A percentile compares a stretch with the other conserved stretches of the same genome.
Evolutionary conservation across 352 stramenopile genomes (phyloP).

Genomic region (Pythium coloratum): DNA sequence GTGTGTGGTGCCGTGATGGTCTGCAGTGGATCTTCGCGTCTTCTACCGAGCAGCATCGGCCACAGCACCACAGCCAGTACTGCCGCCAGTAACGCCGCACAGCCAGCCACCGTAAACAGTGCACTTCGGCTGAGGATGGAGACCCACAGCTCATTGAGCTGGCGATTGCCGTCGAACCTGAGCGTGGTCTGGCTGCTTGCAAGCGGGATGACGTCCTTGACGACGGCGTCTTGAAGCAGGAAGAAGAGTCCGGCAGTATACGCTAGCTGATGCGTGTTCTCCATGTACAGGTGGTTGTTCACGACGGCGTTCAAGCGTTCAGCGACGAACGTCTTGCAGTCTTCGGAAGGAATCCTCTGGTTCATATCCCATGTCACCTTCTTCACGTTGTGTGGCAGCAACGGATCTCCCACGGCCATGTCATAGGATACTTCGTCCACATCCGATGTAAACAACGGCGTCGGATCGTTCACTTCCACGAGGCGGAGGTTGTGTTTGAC

Average conservation of each 20-base stretch:
- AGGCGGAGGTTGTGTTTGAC: background rate
- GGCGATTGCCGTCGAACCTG: conserved; percentile 15
- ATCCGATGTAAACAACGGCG: background rate
- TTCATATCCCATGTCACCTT: background rate
- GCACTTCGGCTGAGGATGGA: conserved; percentile 13
- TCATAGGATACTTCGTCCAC: background rate
- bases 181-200: background rate
- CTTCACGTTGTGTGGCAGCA: conserved; percentile 9
- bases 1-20: background rate
- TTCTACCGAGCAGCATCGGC: background rate
- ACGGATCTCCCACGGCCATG: background rate
- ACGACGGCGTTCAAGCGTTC: background rate
- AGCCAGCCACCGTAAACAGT: conserved; percentile 10
- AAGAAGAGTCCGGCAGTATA: conserved; percentile 15
- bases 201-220: background rate
- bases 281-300: conserved; percentile 22
- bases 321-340: background rate
- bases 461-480: background rate
- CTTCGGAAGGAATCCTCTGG: background rate
- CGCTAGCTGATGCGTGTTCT: conserved; percentile 10
- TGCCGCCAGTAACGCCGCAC: background rate
- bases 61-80: background rate
- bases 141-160: conserved; percentile 1
- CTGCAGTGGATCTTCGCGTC: background rate
- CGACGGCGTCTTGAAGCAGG: conserved; percentile 9